These are phyloP conservation scores for Sonneratia caseolaris DNA, from an alignment of 345 rosid genomes.

Conservation along the genomic window DNA sequence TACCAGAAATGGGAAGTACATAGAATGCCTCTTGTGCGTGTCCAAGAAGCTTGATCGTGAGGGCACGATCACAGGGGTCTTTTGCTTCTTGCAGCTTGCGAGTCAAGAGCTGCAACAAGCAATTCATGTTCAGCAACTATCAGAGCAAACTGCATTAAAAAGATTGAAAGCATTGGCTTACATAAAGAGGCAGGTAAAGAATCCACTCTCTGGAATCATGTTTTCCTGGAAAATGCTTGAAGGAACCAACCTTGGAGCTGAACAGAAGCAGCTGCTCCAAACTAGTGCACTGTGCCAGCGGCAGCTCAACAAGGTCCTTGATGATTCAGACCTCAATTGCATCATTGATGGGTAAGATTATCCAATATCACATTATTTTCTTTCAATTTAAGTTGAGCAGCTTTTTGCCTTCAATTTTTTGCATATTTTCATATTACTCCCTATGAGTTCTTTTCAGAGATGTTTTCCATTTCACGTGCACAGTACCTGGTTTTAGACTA, in stretches of 20 bases:
- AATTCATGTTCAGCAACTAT: slow-evolving; percentile 68
- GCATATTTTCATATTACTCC: neutral
- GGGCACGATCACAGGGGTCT: slow-evolving; percentile 64
- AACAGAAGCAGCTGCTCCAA: slow-evolving; percentile 55
- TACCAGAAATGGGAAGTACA: slow-evolving; percentile 54
- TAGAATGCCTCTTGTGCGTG: slow-evolving; percentile 73
- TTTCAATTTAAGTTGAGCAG: neutral
- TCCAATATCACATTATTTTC: neutral
- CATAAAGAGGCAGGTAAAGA: slow-evolving; percentile 67
- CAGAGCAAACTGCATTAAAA: slow-evolving; percentile 72
- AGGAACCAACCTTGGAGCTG: slow-evolving; percentile 55
- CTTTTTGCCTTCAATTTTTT: neutral
- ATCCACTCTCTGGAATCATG: slow-evolving; percentile 71
- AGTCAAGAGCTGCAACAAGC: slow-evolving; percentile 91
- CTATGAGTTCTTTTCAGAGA: neutral
- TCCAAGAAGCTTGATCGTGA: slow-evolving; percentile 72
- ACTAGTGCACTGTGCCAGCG: slow-evolving; percentile 76
- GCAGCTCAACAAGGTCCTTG: slow-evolving; percentile 73
- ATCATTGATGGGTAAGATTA: slow-evolving; percentile 69
- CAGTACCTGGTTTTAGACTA: neutral
- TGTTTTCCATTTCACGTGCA: neutral
- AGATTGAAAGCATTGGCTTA: slow-evolving; percentile 69
- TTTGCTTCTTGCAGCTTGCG: slow-evolving; percentile 94
- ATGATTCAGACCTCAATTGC: slow-evolving; percentile 75
- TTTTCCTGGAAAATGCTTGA: slow-evolving; percentile 74